Conservation (phyloP, 257 asterid species). For the Anisodus acutangulus region DNA sequence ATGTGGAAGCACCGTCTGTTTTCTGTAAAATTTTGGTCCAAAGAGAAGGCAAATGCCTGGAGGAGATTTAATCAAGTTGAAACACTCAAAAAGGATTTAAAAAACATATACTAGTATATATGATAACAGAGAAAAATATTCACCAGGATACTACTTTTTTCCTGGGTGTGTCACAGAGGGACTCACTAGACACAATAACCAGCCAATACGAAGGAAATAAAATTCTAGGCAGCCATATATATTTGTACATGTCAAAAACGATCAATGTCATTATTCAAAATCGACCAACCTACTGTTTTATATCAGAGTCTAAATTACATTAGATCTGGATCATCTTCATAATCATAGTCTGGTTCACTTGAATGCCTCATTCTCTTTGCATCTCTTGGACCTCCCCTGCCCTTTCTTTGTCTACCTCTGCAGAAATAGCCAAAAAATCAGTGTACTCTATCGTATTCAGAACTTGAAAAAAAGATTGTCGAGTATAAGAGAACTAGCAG, state of each 20-base stretch:
- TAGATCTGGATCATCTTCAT: slow-evolving; percentile 93
- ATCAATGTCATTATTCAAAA: slow-evolving; percentile 26
- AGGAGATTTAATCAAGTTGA: background rate
- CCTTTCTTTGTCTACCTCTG: slow-evolving; percentile 94
- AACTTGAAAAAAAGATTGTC: background rate
- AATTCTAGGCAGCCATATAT: slow-evolving; percentile 24
- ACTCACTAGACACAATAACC: background rate
- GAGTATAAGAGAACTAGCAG: background rate
- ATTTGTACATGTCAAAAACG: slow-evolving; percentile 6
- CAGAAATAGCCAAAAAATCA: background rate
- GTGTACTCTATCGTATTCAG: background rate
- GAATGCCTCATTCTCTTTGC: slow-evolving; percentile 83
- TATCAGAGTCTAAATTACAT: slow-evolving; percentile 50
- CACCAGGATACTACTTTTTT: background rate
- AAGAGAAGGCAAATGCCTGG: background rate
- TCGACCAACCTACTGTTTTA: slow-evolving; percentile 4
- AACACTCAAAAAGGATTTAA: background rate
- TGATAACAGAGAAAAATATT: background rate
- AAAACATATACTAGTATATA: background rate
- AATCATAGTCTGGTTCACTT: slow-evolving; percentile 86
- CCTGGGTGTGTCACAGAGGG: background rate
- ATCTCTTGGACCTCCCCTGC: slow-evolving; percentile 85
- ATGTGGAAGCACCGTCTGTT: background rate
- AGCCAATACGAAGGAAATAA: background rate
- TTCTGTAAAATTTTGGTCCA: background rate